Evolutionary conservation across 129 eudicot genomes (phyloP), one percentile per base, ranked within the genome.

Genomic region (Pulicaria dysenterica): DNA sequence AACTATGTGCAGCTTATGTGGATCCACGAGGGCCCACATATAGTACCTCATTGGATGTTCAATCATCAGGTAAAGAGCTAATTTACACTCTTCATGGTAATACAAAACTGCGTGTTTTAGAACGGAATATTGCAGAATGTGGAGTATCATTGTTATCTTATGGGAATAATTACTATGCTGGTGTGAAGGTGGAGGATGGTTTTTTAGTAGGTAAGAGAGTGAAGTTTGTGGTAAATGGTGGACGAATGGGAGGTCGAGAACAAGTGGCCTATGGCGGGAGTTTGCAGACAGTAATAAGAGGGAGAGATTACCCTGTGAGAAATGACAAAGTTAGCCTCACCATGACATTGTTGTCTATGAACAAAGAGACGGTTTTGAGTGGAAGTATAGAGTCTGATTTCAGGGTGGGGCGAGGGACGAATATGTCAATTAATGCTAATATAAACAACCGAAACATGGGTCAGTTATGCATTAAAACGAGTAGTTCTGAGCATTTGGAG

Each of bases 291-390:
- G 81, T 83, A 58, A 8, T 95, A 17, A 83, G 90, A 76, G 99
- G 97, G 67, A 86, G 72, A 43, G 97, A 95, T 76, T 88, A 87
- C 73, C 97, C 97, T 61, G 88, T 95, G 82, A 83, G 97, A 67
- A 83, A 95, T 24, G 91, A 95, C 38, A 86, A 83, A 72, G 65
- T 79, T 50, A 88, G 88, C 76, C 42, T 95, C 38, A 43, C 84
- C 5, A 60, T 88, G 97, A 82, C 91, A 8, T 67, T 81, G 39
- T 79, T 91, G 62, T 90, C 96, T 6, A 81, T 79, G 50, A 77
- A 88, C 50, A 90, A 88, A 39, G 99, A 90, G 70, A 84, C 75
- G 47, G 91, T 95, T 58, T 56, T 95, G 81, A 77, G 99, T 70
- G 97, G 94, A 58, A 83, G 70, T 38, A 19, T 95, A 36, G 88